Percentiles rank a stretch among this genome's conserved stretches.
phyloP scores from a whole-genome alignment of 1,284 basidiomycete species.

The Apiotrichum veenhuisii region DNA sequence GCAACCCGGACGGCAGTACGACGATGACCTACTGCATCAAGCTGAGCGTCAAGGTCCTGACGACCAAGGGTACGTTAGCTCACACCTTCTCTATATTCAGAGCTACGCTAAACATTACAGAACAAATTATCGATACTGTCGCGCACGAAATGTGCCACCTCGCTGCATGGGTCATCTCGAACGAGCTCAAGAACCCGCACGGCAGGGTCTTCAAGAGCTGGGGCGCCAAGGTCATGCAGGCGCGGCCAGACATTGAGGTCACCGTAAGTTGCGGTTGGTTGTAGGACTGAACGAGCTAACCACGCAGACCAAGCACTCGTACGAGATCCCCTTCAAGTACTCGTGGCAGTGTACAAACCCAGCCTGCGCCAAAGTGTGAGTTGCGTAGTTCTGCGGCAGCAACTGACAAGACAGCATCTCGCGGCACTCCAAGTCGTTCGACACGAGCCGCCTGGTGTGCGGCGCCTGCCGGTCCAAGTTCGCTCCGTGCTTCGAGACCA shows the following conservation, averaged over 20 bases:
- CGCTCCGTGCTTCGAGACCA: constrained; percentile 36
- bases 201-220: constrained; percentile 46
- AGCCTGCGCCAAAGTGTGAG: constrained; percentile 39
- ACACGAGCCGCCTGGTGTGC: constrained; percentile 36
- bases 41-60: constrained; percentile 38
- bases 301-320: constrained; percentile 43
- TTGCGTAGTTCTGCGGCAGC: not conserved
- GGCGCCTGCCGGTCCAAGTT: constrained; percentile 37
- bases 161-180: constrained; percentile 42
- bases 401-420: constrained; percentile 25
- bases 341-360: constrained; percentile 41
- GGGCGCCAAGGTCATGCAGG: constrained; percentile 44
- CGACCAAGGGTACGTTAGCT: constrained; percentile 27
- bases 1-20: constrained; percentile 13
- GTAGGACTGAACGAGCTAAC: not conserved
- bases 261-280: constrained; percentile 32
- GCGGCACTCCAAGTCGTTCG: constrained; percentile 46
- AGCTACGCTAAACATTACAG: constrained; percentile 8
- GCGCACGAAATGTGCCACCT: constrained; percentile 51
- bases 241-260: constrained; percentile 41
- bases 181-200: constrained; percentile 45
- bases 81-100: not conserved
- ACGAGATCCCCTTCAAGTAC: constrained; percentile 47
- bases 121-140: constrained; percentile 43
- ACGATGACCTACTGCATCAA: constrained; percentile 22